phyloP scores from a whole-genome alignment of 805 yeast species.

The Suhomyces pyralidae region DNA sequence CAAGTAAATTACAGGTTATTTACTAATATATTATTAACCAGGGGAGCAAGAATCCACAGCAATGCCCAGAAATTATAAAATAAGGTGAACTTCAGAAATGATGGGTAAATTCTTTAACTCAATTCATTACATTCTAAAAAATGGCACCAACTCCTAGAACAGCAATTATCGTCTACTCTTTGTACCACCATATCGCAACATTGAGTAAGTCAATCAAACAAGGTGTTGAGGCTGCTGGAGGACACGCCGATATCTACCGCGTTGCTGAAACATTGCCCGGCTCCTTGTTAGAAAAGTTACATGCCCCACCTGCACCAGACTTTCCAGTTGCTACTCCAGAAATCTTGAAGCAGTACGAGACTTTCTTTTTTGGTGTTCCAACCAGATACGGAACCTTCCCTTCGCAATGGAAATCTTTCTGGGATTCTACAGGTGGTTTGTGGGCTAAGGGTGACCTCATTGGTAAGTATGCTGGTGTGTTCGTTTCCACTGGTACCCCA shows the following conservation, averaged over 20 bases:
- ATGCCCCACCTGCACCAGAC: slow-evolving; percentile 51
- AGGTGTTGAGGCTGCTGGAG: slow-evolving; percentile 70
- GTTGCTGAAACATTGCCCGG: slow-evolving; percentile 69
- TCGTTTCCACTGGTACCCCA: slow-evolving; percentile 22
- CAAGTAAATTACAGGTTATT: neutral
- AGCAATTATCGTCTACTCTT: slow-evolving; percentile 57
- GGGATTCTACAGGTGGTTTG: slow-evolving; percentile 23
- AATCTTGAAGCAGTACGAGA: slow-evolving; percentile 21
- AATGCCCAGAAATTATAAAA: neutral
- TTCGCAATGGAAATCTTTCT: slow-evolving; percentile 21
- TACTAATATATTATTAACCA: neutral
- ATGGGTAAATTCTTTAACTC: neutral
- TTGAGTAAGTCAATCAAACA: slow-evolving; percentile 63
- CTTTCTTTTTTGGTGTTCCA: slow-evolving; percentile 26
- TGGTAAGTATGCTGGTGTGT: slow-evolving; percentile 24
- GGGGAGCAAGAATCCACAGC: neutral
- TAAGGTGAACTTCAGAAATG: neutral
- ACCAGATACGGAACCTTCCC: slow-evolving; percentile 26
- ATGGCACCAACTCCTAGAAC: slow-evolving; percentile 17
- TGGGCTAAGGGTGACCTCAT: slow-evolving; percentile 22
- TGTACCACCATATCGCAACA: slow-evolving; percentile 69
- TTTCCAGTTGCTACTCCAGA: slow-evolving; percentile 19
- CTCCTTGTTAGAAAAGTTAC: slow-evolving; percentile 51
- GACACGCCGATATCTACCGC: slow-evolving; percentile 63
- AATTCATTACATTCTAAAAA: neutral